Conservation (phyloP, 352 stramenopile species). For the Globisporangium radiosum region DNA sequence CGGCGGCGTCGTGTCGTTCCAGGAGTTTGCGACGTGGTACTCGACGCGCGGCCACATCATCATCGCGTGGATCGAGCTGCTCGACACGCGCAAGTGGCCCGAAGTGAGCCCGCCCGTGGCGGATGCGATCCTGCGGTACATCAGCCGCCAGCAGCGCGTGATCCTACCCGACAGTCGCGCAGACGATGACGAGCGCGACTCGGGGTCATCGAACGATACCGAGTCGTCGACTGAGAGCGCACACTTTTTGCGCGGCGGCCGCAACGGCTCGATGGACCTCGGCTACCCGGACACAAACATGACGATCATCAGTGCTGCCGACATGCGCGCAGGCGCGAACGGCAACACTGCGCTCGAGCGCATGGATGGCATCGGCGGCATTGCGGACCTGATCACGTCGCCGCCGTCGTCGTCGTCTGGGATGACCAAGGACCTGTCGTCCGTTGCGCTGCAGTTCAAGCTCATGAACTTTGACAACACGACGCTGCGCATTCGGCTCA, state of each 20-base stretch:
- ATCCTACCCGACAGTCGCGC: conserved; percentile 17
- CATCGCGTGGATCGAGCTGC: conserved; percentile 83
- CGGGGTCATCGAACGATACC: conserved; percentile 55
- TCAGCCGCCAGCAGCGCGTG: conserved; percentile 61
- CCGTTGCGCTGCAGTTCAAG: conserved; percentile 80
- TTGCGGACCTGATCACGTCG: conserved; percentile 55
- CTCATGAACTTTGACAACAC: conserved; percentile 83
- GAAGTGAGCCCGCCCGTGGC: conserved; percentile 50
- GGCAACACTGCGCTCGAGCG: conserved; percentile 29
- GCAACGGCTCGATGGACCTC: conserved; percentile 32
- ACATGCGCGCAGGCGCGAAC: conserved; percentile 25
- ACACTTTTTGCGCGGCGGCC: conserved; percentile 17
- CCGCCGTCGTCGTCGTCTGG: conserved; percentile 33
- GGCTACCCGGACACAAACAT: conserved; percentile 32
- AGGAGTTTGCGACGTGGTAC: conserved; percentile 86
- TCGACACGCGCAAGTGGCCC: conserved; percentile 82
- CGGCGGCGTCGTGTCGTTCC: conserved; percentile 73
- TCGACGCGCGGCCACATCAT: conserved; percentile 71
- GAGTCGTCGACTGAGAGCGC: conserved; percentile 62
- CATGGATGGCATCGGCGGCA: conserved; percentile 53
- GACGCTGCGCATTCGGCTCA: conserved; percentile 70
- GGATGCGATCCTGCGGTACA: conserved; percentile 72
- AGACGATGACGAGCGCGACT: conserved; percentile 30
- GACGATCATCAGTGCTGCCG: conserved; percentile 30
- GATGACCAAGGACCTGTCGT: conserved; percentile 50